Percentiles rank a stretch among this genome's conserved stretches.
phyloP scores from a whole-genome alignment of 2,329 filamentous ascomycete genomes.

The Scedosporium aurantiacum region DNA sequence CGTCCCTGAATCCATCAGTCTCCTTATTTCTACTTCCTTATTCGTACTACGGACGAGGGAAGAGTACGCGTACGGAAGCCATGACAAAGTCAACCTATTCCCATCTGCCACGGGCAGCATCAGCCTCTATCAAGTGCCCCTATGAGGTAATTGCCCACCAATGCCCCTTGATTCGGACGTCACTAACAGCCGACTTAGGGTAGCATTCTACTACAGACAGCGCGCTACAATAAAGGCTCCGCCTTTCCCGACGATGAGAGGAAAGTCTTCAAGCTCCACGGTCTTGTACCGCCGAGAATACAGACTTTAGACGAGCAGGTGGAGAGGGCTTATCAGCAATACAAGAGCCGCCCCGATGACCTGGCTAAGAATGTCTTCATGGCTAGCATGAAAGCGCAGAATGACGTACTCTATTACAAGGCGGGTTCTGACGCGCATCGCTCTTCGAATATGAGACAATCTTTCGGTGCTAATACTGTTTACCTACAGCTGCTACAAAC shows the following conservation, averaged over 20 bases:
- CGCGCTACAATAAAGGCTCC: constrained; percentile 61
- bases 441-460: background rate
- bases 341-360: constrained; percentile 47
- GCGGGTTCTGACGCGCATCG: constrained; percentile 15
- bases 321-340: constrained; percentile 71
- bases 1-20: no score
- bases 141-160: background rate
- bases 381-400: constrained; percentile 76
- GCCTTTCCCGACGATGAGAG: constrained; percentile 64
- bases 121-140: background rate
- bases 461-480: background rate
- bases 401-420: constrained; percentile 70
- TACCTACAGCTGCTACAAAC: constrained; percentile 53
- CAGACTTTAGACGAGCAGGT: constrained; percentile 70
- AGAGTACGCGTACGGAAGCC: no score
- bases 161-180: background rate
- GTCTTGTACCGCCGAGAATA: constrained; percentile 60
- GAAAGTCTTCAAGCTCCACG: constrained; percentile 55
- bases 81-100: background rate
- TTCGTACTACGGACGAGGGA: no score
- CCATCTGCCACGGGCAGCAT: background rate
- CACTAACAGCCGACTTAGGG: background rate
- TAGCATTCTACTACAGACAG: background rate
- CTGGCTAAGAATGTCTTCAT: constrained; percentile 82
- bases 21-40: no score